Evolutionary conservation across 805 yeast species (phyloP).

Genomic region (Candida dajiaensis): DNA sequence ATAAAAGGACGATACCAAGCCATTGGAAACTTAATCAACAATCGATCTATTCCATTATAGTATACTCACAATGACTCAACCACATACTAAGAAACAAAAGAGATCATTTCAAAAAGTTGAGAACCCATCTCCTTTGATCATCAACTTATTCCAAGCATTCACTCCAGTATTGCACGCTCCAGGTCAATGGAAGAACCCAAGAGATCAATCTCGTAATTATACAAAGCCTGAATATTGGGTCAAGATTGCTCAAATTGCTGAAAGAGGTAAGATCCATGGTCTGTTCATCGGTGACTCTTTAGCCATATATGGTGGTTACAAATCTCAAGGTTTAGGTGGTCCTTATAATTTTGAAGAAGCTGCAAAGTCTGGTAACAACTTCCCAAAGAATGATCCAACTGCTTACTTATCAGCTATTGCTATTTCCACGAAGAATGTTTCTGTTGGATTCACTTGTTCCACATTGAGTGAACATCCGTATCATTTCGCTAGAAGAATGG

Average conservation of each 20-base stretch:
- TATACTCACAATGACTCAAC: background rate
- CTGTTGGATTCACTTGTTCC: conserved; percentile 34
- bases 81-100: background rate
- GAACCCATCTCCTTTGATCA: conserved; percentile 22
- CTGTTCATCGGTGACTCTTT: conserved; percentile 21
- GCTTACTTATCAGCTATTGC: conserved; percentile 23
- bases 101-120: conserved; percentile 6
- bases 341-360: conserved; percentile 7
- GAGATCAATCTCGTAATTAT: conserved; percentile 26
- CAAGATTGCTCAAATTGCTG: conserved; percentile 29
- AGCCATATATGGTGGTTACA: conserved; percentile 7
- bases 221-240: conserved; percentile 32
- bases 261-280: conserved; percentile 32
- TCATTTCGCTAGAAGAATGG: conserved; percentile 32
- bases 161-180: conserved; percentile 26
- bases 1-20: background rate
- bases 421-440: conserved; percentile 29
- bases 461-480: conserved; percentile 37
- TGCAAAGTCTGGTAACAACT: conserved; percentile 9
- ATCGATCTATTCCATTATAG: background rate
- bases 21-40: background rate
- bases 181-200: conserved; percentile 35
- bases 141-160: conserved; percentile 34
- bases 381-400: conserved; percentile 12
- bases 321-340: conserved; percentile 6